These are phyloP conservation scores for Fusarium globosum DNA, from an alignment of 2,329 filamentous ascomycete species.

Conservation along the genomic window DNA sequence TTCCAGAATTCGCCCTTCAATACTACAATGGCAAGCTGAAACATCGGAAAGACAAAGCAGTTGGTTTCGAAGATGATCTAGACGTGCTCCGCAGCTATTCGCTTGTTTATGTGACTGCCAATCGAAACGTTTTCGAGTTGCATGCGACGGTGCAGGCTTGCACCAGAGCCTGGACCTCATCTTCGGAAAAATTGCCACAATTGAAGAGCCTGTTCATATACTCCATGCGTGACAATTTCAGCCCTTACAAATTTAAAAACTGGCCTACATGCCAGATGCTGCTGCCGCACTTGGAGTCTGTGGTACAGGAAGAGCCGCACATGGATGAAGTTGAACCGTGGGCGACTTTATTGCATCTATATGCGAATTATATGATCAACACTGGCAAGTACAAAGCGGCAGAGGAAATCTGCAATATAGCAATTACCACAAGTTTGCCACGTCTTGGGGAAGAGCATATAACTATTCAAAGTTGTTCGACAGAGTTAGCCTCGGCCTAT, in stretches of 20 bases:
- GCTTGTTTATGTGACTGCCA: neutral
- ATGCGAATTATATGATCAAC: fast-evolving
- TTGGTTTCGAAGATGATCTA: slow-evolving; percentile 29
- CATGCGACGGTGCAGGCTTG: neutral
- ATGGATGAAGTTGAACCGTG: fast-evolving
- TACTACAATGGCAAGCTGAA: neutral
- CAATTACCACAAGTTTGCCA: fast-evolving
- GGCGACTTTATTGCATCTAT: fast-evolving
- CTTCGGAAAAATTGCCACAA: fast-evolving
- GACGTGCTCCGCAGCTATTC: slow-evolving; percentile 24
- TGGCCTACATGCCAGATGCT: slow-evolving; percentile 1
- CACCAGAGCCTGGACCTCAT: neutral
- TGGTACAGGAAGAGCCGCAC: fast-evolving
- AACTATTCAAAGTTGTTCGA: fast-evolving
- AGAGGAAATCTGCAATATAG: neutral
- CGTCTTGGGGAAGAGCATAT: neutral
- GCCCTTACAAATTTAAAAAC: fast-evolving
- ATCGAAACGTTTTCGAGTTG: neutral
- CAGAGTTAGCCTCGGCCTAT: fast-evolving
- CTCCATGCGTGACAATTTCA: neutral
- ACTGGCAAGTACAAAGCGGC: neutral
- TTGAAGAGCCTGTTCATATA: neutral
- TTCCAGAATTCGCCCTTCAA: slow-evolving; percentile 5
- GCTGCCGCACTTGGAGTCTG: slow-evolving; percentile 1
- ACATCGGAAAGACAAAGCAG: fast-evolving